These are phyloP conservation scores for Neurospora hispaniola DNA, from an alignment of 495 filamentous ascomycete genomes.

Conservation along the genomic window DNA sequence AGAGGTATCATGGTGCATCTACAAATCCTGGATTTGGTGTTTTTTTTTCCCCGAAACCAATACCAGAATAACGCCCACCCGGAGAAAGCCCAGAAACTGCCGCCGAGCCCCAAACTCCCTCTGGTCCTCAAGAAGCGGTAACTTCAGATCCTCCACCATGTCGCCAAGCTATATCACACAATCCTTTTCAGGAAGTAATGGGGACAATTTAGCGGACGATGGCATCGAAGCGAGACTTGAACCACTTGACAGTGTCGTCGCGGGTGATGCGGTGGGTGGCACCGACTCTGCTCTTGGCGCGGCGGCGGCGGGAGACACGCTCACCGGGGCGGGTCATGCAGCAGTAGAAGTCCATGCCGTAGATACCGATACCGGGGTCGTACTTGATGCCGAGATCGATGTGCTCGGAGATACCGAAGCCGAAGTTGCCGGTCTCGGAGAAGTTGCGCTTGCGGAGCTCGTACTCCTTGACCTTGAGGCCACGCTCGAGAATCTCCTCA, in stretches of 20 bases:
- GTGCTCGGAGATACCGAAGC: slow-evolving; percentile 99
- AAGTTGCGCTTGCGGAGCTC: slow-evolving; percentile 98
- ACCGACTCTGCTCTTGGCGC: slow-evolving; percentile 77
- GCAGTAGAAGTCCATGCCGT: slow-evolving; percentile 99
- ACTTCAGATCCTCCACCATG: slow-evolving; percentile 16
- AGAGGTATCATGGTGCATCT: slow-evolving; percentile 13
- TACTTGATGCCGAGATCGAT: slow-evolving; percentile 99
- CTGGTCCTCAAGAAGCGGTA: slow-evolving; percentile 12
- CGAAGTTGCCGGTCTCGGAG: slow-evolving; percentile 98
- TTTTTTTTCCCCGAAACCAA: not conserved
- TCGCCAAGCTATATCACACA: slow-evolving; percentile 12
- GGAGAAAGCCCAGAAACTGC: not conserved
- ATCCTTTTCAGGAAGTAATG: slow-evolving; percentile 18
- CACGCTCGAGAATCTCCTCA: slow-evolving; percentile 99
- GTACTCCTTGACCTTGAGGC: slow-evolving; percentile 99
- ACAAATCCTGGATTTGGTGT: slow-evolving; percentile 8
- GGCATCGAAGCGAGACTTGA: slow-evolving; percentile 99
- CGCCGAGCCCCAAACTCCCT: slow-evolving; percentile 8
- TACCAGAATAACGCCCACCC: slow-evolving; percentile 14
- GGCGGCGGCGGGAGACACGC: slow-evolving; percentile 90
- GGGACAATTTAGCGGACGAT: slow-evolving; percentile 68
- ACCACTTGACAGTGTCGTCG: slow-evolving; percentile 94
- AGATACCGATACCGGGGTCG: slow-evolving; percentile 98
- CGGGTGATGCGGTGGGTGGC: slow-evolving; percentile 84
- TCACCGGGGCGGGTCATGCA: slow-evolving; percentile 99